Evolutionary conservation across 768 basidiomycete species (phyloP).

Genomic region (Hirschioporus abietinus): DNA sequence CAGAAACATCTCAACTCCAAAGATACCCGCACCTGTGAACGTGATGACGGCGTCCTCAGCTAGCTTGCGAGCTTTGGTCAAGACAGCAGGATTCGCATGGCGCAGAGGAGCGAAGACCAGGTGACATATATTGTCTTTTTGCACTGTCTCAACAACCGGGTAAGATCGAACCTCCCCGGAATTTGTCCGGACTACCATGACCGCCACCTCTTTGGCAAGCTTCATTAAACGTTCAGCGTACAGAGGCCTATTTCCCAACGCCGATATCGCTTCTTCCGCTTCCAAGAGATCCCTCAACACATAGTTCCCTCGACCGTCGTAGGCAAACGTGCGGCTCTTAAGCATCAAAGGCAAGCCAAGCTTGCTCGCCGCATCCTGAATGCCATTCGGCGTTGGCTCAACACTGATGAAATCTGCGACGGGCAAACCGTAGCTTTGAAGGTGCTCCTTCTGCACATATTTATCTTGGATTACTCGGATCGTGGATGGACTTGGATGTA

Average conservation of each 20-base stretch:
- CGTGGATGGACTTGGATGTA: conserved; percentile 76
- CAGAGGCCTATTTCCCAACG: conserved; percentile 62
- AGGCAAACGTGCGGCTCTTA: conserved; percentile 91
- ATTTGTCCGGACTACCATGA: conserved; percentile 88
- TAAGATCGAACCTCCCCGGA: conserved; percentile 76
- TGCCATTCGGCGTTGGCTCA: conserved; percentile 44
- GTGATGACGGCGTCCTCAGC: conserved; percentile 79
- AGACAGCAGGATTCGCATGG: conserved; percentile 46
- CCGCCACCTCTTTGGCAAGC: conserved; percentile 86
- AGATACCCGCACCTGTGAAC: conserved; percentile 86
- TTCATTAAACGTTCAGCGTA: conserved; percentile 95
- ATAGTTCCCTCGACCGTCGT: conserved; percentile 94
- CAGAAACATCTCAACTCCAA: conserved; percentile 98
- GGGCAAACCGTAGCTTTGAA: conserved; percentile 44
- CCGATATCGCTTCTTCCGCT: conserved; percentile 40
- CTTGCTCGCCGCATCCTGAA: conserved; percentile 44
- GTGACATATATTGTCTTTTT: conserved; percentile 90
- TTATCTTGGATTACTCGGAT: conserved; percentile 82
- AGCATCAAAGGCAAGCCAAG: conserved; percentile 92
- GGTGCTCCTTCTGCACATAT: conserved; percentile 58
- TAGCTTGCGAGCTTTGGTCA: conserved; percentile 54
- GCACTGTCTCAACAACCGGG: conserved; percentile 91
- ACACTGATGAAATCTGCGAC: conserved; percentile 59
- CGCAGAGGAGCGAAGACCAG: conserved; percentile 88
- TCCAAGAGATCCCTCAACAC: conserved; percentile 55